Evolutionary conservation across 495 filamentous ascomycete genomes (phyloP), one percentile per base, ranked within the genome.

Genomic region (Neurospora tetraspora): DNA sequence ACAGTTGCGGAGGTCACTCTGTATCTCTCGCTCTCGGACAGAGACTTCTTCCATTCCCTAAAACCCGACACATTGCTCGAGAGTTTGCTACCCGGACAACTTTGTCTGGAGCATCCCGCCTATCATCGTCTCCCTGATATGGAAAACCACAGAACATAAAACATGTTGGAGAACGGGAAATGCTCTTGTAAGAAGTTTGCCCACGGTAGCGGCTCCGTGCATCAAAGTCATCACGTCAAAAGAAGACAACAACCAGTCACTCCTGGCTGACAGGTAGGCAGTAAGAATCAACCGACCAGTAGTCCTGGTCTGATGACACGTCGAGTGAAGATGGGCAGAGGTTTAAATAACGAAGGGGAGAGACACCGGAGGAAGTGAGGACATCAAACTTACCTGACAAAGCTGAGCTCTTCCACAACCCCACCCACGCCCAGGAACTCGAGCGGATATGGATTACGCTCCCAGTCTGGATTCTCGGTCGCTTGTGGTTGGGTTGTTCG

Each of bases 321-420:
- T 71, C 42, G 70, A 45, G 69, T 34, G 37, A 59, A 27, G 47
- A 38, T 8, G 69, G 42, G 34, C 8, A 43, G 39, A 27, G 16
- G 23, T 16, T 20, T 37, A 6, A 27, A 68, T 27, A 8, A 39
- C 12, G 61, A 70, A 40, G 70, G 69, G 34, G 38, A 45, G 12
- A 34, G 16, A 16, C n/a, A 71, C 27, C 3, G 20, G 31, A 31
- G 10, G 53, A 37, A 71, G 31, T 14, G 23, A 71, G 70, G 20
- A 14, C 40, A 59, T 31, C 12, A 18, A 59, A 37, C 83, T 81
- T 80, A 86, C 85, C 81, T 85, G 34, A 86, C 77, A 72, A 86
- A 86, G 74, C 83, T 85, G 65, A 85, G 79, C 69, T 83, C 78
- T 68, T 84, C 82, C 37, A 83, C 78, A 12, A 86, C 78, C 20